Base-by-base conservation (phyloP, 257 asterid genomes). In the Solanum tarapatanum region DNA sequence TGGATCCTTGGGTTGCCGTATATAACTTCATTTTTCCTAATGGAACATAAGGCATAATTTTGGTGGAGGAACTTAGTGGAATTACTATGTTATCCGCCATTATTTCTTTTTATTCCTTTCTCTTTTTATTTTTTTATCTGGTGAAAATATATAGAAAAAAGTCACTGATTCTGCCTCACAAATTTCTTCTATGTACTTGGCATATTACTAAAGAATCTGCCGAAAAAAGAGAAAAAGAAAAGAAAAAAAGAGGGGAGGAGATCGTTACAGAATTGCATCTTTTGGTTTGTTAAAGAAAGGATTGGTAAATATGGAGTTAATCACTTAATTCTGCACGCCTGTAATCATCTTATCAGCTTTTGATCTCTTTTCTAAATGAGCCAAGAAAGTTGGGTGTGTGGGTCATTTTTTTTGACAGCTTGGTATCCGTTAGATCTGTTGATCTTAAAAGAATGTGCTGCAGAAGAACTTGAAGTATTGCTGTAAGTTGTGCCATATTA, bases 41-140 rank as follows among this genome's bases (percentile, higher is more conserved):
- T 88, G 79, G 90, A 86, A 37, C 88, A 82, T 35, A 87, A 84
- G 28, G 41, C 73, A 17, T 82, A 45, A 62, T 68, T 91, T 86
- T 86, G 33, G 21, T 70, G 84, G 85, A 85, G 43, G 68, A 69
- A 68, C 45, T 69, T 86, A 75, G 87, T 70, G 83, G 60, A 82
- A 51, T 82, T 82, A 82, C 85, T 82, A 17, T 82, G 62, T 82
- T 82, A 28, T 82, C 43, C 28, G 19, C 62, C 85, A 17, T 82
- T 82, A 17, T 45, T 82, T 82, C 43, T 82, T 82, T 6, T 48
- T 82, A 45, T 11, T 48, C 41, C 37, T 28, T 82, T 82, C 43
- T 82, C 43, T 17, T 79, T 80, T 4, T 45, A 14, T 5, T 48
- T 82, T 80, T 82, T 17, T 28, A 82, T 17, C 28, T 82, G 43